phyloP scores from a whole-genome alignment of 169 alveolate genomes.

The Eimeria acervulina region DNA sequence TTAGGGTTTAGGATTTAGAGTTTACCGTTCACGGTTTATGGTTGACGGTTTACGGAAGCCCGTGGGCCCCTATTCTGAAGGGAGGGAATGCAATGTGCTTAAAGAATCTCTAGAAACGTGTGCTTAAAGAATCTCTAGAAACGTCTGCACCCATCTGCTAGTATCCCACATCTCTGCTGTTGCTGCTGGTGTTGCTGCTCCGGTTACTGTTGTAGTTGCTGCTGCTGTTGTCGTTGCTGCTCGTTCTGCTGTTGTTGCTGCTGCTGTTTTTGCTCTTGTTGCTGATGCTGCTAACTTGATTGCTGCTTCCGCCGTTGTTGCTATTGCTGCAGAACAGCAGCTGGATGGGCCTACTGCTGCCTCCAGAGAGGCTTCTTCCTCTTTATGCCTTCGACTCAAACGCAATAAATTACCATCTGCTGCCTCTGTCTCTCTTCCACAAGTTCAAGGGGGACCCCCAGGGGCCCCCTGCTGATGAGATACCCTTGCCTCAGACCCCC shows the following conservation, averaged over 20 bases:
- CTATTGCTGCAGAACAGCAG: constrained; percentile 27
- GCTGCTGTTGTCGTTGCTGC: not conserved
- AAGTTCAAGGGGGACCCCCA: not conserved
- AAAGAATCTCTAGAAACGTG: too few species aligned
- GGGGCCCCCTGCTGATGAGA: not conserved
- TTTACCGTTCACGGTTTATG: not conserved
- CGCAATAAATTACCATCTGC: not conserved
- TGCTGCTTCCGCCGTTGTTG: constrained; percentile 14
- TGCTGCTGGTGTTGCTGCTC: not conserved
- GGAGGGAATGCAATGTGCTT: too few species aligned
- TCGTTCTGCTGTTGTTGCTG: not conserved
- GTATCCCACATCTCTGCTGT: not conserved
- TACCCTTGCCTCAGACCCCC: not conserved
- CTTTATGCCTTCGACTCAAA: not conserved
- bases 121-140: not conserved
- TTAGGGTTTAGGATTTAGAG: not conserved
- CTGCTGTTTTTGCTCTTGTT: not conserved
- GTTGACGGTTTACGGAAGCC: not conserved
- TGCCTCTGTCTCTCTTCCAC: constrained; percentile 26
- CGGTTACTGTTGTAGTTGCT: not conserved
- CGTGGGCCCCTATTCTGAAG: too few species aligned
- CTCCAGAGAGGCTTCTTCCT: not conserved
- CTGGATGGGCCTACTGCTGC: not conserved
- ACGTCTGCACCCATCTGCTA: not conserved
- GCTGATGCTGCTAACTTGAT: too few species aligned